phyloP scores from a whole-genome alignment of 441 rosid species.

The Arabidopsis hybrid region DNA sequence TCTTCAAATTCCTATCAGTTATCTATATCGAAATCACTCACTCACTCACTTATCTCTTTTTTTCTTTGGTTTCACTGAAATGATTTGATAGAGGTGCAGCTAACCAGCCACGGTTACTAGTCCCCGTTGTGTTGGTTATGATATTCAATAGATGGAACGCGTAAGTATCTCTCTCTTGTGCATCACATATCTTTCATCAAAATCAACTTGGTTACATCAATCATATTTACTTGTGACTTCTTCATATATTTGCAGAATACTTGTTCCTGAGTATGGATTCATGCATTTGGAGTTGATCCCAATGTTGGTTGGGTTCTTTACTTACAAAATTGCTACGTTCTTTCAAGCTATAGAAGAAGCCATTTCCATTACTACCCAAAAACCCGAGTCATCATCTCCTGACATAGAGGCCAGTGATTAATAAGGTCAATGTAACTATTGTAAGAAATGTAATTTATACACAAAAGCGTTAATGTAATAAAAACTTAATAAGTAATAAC shows the following conservation, averaged over 20 bases:
- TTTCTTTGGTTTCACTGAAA: background rate
- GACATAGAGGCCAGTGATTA: constrained; percentile 21
- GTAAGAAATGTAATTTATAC: constrained; percentile 22
- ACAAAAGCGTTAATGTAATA: background rate
- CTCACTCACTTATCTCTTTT: constrained; percentile 4
- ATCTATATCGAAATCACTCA: constrained; percentile 22
- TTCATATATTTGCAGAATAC: constrained; percentile 57
- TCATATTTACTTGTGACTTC: constrained; percentile 1
- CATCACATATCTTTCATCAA: background rate
- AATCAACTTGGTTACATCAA: background rate
- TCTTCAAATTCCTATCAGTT: constrained; percentile 3
- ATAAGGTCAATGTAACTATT: constrained; percentile 11
- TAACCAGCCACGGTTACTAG: constrained; percentile 83
- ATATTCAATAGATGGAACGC: constrained; percentile 85
- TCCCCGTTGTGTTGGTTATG: constrained; percentile 92
- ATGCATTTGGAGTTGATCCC: constrained; percentile 87
- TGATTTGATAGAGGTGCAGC: constrained; percentile 73
- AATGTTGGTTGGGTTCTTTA: constrained; percentile 91
- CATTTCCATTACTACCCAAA: constrained; percentile 49
- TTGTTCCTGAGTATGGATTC: constrained; percentile 80
- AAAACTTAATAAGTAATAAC: background rate
- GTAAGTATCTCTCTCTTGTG: constrained; percentile 51
- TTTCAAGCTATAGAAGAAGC: constrained; percentile 79
- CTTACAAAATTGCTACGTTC: constrained; percentile 88
- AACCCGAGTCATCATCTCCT: constrained; percentile 37